phyloP scores from a whole-genome alignment of 768 basidiomycete genomes.

The Hemileccinum rubropunctum region DNA sequence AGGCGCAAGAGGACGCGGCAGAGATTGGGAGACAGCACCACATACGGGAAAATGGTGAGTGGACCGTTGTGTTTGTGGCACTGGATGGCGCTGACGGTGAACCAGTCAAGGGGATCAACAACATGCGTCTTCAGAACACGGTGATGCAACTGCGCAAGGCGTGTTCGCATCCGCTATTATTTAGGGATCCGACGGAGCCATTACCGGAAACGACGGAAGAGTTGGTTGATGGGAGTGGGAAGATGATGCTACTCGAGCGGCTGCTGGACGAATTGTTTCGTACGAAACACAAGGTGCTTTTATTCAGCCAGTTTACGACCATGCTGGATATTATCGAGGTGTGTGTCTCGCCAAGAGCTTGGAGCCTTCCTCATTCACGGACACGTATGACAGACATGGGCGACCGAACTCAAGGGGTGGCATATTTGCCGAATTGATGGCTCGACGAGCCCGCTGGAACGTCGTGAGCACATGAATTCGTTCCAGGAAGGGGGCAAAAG shows the following conservation, averaged over 20 bases:
- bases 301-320: slow-evolving; percentile 92
- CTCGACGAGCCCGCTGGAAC: slow-evolving; percentile 69
- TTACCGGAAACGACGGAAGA: slow-evolving; percentile 67
- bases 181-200: slow-evolving; percentile 43
- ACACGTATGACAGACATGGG: slow-evolving; percentile 54
- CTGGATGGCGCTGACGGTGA: slow-evolving; percentile 1
- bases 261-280: slow-evolving; percentile 80
- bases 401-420: slow-evolving; percentile 79
- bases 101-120: slow-evolving; percentile 81
- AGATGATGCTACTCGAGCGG: slow-evolving; percentile 95
- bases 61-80: not conserved
- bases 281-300: slow-evolving; percentile 78
- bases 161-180: slow-evolving; percentile 89
- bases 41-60: slow-evolving; percentile 58
- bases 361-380: not conserved
- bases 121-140: slow-evolving; percentile 90
- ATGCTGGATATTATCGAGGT: slow-evolving; percentile 97
- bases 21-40: slow-evolving; percentile 58
- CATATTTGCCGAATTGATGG: slow-evolving; percentile 91
- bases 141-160: slow-evolving; percentile 98
- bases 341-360: slow-evolving; percentile 10
- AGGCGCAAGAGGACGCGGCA: slow-evolving; percentile 45
- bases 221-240: slow-evolving; percentile 84
- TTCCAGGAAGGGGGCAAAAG: slow-evolving; percentile 76
- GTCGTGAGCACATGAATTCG: slow-evolving; percentile 78